Evolutionary conservation across 2,329 filamentous ascomycete genomes (phyloP), one percentile per base, ranked within the genome.

Genomic region (Aspergillus pseudonomiae): DNA sequence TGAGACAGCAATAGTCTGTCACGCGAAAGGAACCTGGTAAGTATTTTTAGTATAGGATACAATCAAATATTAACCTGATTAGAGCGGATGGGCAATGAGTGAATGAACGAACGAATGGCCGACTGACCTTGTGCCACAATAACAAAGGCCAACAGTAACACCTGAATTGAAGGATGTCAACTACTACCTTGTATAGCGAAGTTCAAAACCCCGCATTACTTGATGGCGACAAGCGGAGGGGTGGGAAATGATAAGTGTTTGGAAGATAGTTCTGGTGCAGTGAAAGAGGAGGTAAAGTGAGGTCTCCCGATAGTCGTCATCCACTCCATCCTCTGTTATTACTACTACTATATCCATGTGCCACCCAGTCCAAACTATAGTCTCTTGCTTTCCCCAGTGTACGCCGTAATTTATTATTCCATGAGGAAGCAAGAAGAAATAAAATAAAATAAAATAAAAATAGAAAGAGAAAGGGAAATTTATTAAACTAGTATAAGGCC

Each of bases 91-190:
- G 34, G 32, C 2, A 19, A 10, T 26, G n/a, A 55, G 19, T 39
- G 32, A 55, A 39, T 55, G 32, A 41, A 30, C 6, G 52, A 41
- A 26, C 21, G 30, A 54, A 24, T 36, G 52, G n/a, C 19, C 11
- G 52, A 55, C 52, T 39, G 12, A 55, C 52, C 52, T 55, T 55
- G 52, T 55, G 32, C 52, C 52, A 55, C 52, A 55, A 55, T 55
- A 55, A 55, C 52, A 55, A 55, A 55, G 32, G 32, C 32, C 24
- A 55, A 26, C 32, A 55, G 52, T 55, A 55, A 55, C 52, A 55
- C 52, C 32, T 26, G 21, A 36, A 36, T 39, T n/a, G n/a, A 55
- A 55, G 4, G 26, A 26, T 24, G 11, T 48, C 21, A 48, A 26
- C 39, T 41, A 48, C 12, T 26, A 16, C 21, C 45, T 16, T 48